Percentiles rank a stretch among this genome's conserved stretches.
These are phyloP conservation scores for Typha latifolia DNA, from an alignment of 176 grass and related monocot genomes.

Conservation along the genomic window DNA sequence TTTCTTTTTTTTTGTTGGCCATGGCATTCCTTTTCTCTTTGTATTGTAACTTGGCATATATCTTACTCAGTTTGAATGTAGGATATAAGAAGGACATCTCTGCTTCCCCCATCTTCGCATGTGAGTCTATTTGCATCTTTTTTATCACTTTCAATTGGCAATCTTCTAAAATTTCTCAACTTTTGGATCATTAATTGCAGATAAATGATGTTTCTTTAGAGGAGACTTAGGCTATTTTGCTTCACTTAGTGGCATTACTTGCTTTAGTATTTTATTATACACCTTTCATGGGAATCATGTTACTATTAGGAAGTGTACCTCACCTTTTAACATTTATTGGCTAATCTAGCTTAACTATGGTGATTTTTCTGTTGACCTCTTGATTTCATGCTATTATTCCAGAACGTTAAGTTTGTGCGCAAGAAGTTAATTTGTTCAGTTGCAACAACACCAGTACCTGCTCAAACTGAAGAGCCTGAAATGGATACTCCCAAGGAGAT, in stretches of 20 bases:
- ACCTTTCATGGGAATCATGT: neutral
- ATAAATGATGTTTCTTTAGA: neutral
- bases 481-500: conserved; percentile 88
- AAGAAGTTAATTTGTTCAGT: conserved; percentile 66
- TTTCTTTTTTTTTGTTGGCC: neutral
- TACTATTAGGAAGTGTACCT: neutral
- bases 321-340: neutral
- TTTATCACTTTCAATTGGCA: neutral
- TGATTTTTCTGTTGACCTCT: neutral
- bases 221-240: neutral
- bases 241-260: neutral
- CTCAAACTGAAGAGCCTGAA: conserved; percentile 47
- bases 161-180: too few relatives aligned
- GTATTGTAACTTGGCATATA: neutral
- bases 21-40: neutral
- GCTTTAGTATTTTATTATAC: neutral
- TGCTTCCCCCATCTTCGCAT: conserved; percentile 22
- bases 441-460: conserved; percentile 59
- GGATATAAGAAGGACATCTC: conserved; percentile 40
- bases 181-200: neutral
- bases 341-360: neutral
- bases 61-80: conserved; percentile 23
- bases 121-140: conserved; percentile 33
- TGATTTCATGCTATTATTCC: conserved; percentile 13
- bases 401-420: conserved; percentile 43